These are phyloP conservation scores for Cunninghamia lanceolata DNA, from an alignment of 75 land plant species.

Conservation along the genomic window DNA sequence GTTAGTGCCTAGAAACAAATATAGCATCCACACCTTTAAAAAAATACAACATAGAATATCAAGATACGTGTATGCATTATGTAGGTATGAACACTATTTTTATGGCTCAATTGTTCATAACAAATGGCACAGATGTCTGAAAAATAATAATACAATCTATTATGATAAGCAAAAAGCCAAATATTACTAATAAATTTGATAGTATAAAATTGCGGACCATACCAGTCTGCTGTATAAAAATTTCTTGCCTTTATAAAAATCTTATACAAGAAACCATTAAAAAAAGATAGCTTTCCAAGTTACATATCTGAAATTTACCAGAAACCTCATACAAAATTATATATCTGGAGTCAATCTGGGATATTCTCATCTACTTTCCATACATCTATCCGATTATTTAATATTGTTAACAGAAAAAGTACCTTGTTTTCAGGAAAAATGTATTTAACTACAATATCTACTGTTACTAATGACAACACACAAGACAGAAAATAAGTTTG, in stretches of 20 bases:
- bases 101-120: neutral
- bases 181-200: neutral
- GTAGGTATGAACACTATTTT: neutral
- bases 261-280: neutral
- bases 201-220: neutral
- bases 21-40: neutral
- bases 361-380: too few relatives aligned
- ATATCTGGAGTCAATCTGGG: too few relatives aligned
- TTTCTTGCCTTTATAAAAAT: neutral
- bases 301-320: neutral
- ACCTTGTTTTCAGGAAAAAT: too few relatives aligned
- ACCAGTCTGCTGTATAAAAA: neutral
- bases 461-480: too few relatives aligned
- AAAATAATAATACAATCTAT: neutral
- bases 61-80: neutral
- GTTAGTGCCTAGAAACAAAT: neutral
- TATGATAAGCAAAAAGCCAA: neutral
- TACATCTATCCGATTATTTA: too few relatives aligned
- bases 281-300: neutral
- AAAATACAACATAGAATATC: neutral
- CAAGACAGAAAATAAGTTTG: too few relatives aligned
- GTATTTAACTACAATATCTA: too few relatives aligned
- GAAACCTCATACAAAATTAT: too few relatives aligned
- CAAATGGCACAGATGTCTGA: neutral
- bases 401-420: too few relatives aligned